Percentiles rank a stretch among this genome's conserved stretches.
These are phyloP conservation scores for Lavandula angustifolia DNA, from an alignment of 257 asterid species.

Conservation along the genomic window DNA sequence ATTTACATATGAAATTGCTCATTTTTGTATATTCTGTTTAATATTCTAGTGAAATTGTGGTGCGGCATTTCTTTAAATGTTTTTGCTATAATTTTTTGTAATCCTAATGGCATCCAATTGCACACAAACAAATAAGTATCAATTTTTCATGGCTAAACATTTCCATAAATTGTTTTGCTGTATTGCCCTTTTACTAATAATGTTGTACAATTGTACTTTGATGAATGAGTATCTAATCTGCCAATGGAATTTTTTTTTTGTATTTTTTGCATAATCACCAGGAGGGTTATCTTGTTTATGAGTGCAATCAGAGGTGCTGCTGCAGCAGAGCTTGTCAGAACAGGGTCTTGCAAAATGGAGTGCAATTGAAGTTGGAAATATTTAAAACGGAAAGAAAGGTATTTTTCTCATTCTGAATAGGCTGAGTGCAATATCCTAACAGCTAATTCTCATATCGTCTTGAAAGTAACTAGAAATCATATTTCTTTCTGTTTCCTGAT, in stretches of 20 bases:
- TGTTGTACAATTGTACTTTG: conserved; percentile 25
- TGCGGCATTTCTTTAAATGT: not conserved
- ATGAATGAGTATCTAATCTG: conserved; percentile 8
- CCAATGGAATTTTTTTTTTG: not conserved
- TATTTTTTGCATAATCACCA: conserved; percentile 42
- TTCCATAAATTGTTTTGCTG: not conserved
- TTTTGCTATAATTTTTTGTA: not conserved
- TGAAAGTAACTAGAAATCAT: conserved; percentile 2
- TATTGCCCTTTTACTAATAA: not conserved
- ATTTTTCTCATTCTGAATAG: conserved; percentile 25
- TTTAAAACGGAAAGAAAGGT: conserved; percentile 93
- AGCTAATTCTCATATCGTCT: conserved; percentile 10
- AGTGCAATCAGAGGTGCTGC: conserved; percentile 84
- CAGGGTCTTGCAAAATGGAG: conserved; percentile 94
- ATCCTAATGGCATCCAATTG: conserved; percentile 2
- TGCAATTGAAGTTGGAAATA: conserved; percentile 80
- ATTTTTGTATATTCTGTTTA: conserved; percentile 10
- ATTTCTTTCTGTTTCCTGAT: not conserved
- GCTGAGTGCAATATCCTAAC: not conserved
- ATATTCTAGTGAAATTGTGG: not conserved
- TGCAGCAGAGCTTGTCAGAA: conserved; percentile 82
- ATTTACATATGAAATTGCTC: conserved; percentile 13
- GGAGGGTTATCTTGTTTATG: conserved; percentile 97
- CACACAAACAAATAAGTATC: not conserved
- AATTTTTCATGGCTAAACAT: conserved; percentile 4